Percentiles rank a stretch among this genome's conserved stretches.
Evolutionary conservation across 2,329 filamentous ascomycete species (phyloP).

Genomic region (Calonectria ilicicola): DNA sequence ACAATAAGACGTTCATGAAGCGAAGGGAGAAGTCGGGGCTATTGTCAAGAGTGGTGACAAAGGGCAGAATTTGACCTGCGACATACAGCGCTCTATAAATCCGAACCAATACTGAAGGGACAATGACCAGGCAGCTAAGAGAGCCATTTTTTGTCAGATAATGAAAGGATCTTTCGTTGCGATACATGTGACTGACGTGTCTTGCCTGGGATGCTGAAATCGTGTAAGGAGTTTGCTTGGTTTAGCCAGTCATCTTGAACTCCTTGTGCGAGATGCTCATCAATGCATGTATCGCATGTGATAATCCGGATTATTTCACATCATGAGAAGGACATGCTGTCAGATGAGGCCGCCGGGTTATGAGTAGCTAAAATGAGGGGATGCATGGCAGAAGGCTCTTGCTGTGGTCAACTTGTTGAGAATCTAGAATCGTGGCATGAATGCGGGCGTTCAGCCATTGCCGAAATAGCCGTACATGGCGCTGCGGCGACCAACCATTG

Average conservation of each 20-base stretch:
- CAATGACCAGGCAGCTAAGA: not conserved
- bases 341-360: not conserved
- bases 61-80: not conserved
- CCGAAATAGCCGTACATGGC: conserved; percentile 2
- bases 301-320: not conserved
- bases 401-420: not conserved
- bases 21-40: too few relatives aligned
- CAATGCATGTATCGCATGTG: not conserved
- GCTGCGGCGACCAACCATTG: not conserved
- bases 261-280: not conserved
- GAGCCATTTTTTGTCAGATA: not conserved
- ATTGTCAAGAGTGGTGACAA: not conserved
- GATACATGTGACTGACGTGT: not conserved
- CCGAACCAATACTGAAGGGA: not conserved
- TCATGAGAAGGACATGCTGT: not conserved
- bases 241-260: not conserved
- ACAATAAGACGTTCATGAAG: too few relatives aligned
- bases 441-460: not conserved
- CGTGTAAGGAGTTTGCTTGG: not conserved
- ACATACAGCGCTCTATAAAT: not conserved
- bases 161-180: not conserved
- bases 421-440: not conserved
- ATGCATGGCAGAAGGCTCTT: not conserved
- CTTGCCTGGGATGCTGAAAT: not conserved
- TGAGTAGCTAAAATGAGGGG: not conserved